Evolutionary conservation across 140 eudicot genomes (phyloP).

Genomic region (Oenanthe javanica): DNA sequence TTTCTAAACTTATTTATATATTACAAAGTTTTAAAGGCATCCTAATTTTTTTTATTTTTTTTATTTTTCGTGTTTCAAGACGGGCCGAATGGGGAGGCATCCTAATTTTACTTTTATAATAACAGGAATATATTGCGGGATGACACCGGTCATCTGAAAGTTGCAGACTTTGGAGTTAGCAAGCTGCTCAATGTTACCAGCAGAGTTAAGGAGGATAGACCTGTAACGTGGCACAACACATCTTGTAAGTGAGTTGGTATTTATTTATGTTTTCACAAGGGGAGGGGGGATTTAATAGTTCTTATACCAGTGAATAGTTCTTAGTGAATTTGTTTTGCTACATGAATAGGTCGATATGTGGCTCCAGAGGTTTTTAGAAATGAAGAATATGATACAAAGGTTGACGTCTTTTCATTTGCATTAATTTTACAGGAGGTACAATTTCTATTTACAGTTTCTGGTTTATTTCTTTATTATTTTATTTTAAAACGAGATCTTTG

Average conservation of each 20-base stretch:
- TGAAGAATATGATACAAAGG: slow-evolving; percentile 84
- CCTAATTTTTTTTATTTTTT: too few species aligned
- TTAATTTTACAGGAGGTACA: slow-evolving; percentile 85
- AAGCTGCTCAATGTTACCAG: slow-evolving; percentile 66
- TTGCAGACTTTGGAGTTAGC: slow-evolving; percentile 95
- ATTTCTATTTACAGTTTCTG: slow-evolving; percentile 2
- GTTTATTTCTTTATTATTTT: neutral
- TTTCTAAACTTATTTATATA: neutral
- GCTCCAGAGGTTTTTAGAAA: slow-evolving; percentile 91
- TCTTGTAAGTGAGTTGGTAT: slow-evolving; percentile 49
- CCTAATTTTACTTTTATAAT: slow-evolving; percentile 31
- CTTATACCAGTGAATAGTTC: neutral
- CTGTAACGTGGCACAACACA: slow-evolving; percentile 41
- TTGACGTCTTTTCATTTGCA: slow-evolving; percentile 91
- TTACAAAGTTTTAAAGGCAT: slow-evolving; percentile 3
- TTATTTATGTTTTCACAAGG: neutral
- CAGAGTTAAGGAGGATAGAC: slow-evolving; percentile 53
- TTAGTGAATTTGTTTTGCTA: slow-evolving; percentile 1
- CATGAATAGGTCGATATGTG: slow-evolving; percentile 75
- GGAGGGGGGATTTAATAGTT: neutral
- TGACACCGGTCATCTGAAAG: slow-evolving; percentile 89
- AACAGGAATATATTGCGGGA: slow-evolving; percentile 90
- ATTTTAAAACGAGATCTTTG: neutral
- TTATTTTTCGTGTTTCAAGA: too few species aligned
- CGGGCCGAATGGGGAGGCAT: too few species aligned